Evolutionary conservation across 208 protist species (phyloP).

Genomic region (Trypanosoma cruzi): DNA sequence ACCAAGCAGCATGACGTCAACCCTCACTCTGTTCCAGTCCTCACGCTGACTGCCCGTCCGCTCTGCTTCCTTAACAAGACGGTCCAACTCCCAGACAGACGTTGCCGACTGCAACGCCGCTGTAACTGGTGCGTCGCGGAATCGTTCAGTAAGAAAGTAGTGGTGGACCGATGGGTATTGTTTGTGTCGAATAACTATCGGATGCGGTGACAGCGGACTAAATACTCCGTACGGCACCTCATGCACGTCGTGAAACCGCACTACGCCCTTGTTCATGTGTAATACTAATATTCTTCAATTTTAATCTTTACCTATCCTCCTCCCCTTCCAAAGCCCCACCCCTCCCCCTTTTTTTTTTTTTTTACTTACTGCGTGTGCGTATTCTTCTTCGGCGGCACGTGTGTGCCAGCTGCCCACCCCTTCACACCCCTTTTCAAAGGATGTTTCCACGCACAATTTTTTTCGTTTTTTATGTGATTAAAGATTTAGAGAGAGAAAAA

Average conservation of each 20-base stretch:
- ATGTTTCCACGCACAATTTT: background rate
- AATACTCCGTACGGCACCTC: conserved; percentile 79
- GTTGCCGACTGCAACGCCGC: conserved; percentile 49
- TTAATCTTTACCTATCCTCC: background rate
- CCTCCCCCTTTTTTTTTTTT: conserved; percentile 17
- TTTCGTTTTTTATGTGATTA: background rate
- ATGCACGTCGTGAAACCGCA: conserved; percentile 76
- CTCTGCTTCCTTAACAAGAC: conserved; percentile 73
- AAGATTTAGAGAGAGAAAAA: background rate
- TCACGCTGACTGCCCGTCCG: conserved; percentile 53
- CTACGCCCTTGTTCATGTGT: conserved; percentile 40
- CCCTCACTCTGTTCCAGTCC: conserved; percentile 85
- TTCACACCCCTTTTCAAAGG: background rate
- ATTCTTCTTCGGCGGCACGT: background rate
- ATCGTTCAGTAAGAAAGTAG: conserved; percentile 87
- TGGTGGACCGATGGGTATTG: conserved; percentile 85
- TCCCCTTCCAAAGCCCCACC: conserved; percentile 29
- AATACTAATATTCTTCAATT: background rate
- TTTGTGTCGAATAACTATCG: conserved; percentile 75
- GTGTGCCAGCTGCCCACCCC: background rate
- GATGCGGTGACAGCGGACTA: conserved; percentile 77
- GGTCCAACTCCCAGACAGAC: conserved; percentile 80
- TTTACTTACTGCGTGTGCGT: background rate
- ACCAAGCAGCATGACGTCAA: conserved; percentile 86
- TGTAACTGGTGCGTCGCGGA: conserved; percentile 59